These are phyloP conservation scores for Aristolochia californica DNA, from an alignment of 164 flowering plant genomes.

Conservation along the genomic window DNA sequence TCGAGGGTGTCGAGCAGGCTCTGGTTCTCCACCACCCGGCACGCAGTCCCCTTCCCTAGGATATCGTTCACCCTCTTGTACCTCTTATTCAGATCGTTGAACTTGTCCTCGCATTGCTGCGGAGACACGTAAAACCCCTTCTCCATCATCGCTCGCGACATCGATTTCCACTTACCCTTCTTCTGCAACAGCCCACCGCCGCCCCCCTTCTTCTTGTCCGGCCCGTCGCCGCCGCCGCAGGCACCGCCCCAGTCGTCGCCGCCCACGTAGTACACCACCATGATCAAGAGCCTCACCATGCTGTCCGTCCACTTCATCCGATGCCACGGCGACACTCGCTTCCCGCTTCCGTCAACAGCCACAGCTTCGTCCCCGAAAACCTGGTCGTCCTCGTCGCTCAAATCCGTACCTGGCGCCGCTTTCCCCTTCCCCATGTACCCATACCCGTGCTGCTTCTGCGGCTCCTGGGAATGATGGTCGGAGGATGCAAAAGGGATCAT, in stretches of 20 bases:
- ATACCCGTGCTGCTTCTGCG: neutral
- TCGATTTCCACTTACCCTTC: slow-evolving; percentile 92
- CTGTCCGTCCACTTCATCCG: slow-evolving; percentile 81
- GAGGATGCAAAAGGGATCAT: slow-evolving; percentile 10
- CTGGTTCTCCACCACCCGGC: slow-evolving; percentile 91
- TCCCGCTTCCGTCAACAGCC: slow-evolving; percentile 17
- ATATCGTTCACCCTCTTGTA: slow-evolving; percentile 93
- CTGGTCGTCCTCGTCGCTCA: slow-evolving; percentile 20
- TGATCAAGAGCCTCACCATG: slow-evolving; percentile 57
- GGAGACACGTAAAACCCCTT: slow-evolving; percentile 86
- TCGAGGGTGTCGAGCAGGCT: slow-evolving; percentile 68
- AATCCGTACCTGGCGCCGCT: neutral
- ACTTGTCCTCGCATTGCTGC: slow-evolving; percentile 96
- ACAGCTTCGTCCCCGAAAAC: slow-evolving; percentile 37
- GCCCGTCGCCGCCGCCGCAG: slow-evolving; percentile 28
- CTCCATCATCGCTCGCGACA: slow-evolving; percentile 81
- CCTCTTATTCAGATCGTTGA: slow-evolving; percentile 93
- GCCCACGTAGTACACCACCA: slow-evolving; percentile 42
- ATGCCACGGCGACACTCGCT: slow-evolving; percentile 66
- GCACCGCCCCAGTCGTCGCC: slow-evolving; percentile 43
- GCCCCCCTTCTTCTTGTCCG: slow-evolving; percentile 13
- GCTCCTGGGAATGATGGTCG: slow-evolving; percentile 11
- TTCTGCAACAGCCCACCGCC: slow-evolving; percentile 54
- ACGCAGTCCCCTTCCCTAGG: slow-evolving; percentile 76
- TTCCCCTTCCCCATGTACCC: neutral